Base-by-base conservation (phyloP, 1,139 yeast genomes). In the Lodderomyces metapsilosis region DNA sequence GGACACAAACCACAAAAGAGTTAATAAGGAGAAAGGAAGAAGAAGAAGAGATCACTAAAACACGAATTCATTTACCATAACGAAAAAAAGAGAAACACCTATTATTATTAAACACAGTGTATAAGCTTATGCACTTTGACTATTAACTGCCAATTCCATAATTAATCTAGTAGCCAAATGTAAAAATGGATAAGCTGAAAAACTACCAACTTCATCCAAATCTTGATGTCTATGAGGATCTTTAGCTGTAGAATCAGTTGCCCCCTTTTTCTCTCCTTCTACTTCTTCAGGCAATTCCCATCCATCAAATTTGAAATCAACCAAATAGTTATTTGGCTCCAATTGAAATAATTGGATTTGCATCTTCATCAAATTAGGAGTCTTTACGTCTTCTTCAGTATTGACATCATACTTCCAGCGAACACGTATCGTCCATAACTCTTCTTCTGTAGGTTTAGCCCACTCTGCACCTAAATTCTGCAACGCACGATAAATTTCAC, bases 301-400 rank as follows among this genome's bases (percentile, higher is more conserved):
- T 4, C 98, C 98, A 58, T 92, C 98, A 61, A 92, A 92, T 64
- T 92, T 92, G 70, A 94, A 94, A 61, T 94, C 99, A 22, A 94
- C 98, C 47, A 92, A 73, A 58, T 92, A 92, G 59, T 92, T 92
- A 61, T 92, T 91, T 38, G 96, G 96, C 59, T 94, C 98, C 49
- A 92, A 76, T 61, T 92, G 98, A 66, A 91, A 92, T 47, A 92
- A 75, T 62, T 94, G 99, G 48, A 92, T 92, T 56, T 91, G 94
- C 97, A 92, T 91, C 67, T 88, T 91, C 94, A 94, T 88, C 69
- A 85, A 70, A 41, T 60, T 60, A 40, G 54, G 52, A 9, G 53
- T 41, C n/a, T 54, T 58, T 38, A 64, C 66, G 37, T 69, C 62
- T 34, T 38, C 41, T 15, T 25, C 37, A 20, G 32, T 34, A 17